Conservation (phyloP, 176 grass and related monocot species). For the Carex littledalei region DNA sequence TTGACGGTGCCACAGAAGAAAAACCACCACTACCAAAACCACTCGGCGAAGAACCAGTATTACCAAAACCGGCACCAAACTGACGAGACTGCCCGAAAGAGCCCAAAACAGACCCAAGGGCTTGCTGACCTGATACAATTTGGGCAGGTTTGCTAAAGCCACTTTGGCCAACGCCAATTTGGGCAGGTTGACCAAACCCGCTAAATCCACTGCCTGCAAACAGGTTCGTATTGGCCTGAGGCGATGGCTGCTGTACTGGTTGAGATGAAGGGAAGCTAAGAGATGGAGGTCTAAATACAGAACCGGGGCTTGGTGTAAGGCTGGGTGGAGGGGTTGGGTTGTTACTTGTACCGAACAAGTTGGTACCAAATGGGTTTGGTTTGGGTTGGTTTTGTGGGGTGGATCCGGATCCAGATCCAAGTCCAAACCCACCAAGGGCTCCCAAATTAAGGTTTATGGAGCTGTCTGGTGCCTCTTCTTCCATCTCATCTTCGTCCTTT, state of each 20-base stretch:
- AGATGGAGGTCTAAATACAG: slow-evolving; percentile 71
- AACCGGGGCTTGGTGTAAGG: slow-evolving; percentile 58
- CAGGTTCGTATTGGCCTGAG: slow-evolving; percentile 43
- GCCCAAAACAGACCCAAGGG: slow-evolving; percentile 82
- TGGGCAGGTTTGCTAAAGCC: slow-evolving; percentile 65
- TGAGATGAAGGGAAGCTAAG: slow-evolving; percentile 74
- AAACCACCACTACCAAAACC: slow-evolving; percentile 25
- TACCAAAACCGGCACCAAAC: slow-evolving; percentile 47
- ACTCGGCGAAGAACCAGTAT: slow-evolving; percentile 14
- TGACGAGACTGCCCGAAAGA: slow-evolving; percentile 95
- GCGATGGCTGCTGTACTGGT: slow-evolving; percentile 44
- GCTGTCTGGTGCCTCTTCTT: slow-evolving; percentile 67
- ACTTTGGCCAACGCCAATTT: slow-evolving; percentile 44
- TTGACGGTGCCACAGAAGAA: slow-evolving; percentile 19
- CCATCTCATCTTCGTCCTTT: slow-evolving; percentile 90
- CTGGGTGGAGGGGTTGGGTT: slow-evolving; percentile 35
- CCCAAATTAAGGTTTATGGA: slow-evolving; percentile 53
- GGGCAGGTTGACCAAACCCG: slow-evolving; percentile 80
- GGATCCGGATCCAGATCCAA: slow-evolving; percentile 46
- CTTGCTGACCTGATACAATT: slow-evolving; percentile 65
- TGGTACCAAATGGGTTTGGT: slow-evolving; percentile 68
- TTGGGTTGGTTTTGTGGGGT: slow-evolving; percentile 46
- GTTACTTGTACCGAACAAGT: slow-evolving; percentile 45
- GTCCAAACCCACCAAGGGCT: slow-evolving; percentile 73
- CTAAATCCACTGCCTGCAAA: slow-evolving; percentile 71